Base-by-base conservation (phyloP, 139 green algal species). In the Micromonas pusilla region DNA sequence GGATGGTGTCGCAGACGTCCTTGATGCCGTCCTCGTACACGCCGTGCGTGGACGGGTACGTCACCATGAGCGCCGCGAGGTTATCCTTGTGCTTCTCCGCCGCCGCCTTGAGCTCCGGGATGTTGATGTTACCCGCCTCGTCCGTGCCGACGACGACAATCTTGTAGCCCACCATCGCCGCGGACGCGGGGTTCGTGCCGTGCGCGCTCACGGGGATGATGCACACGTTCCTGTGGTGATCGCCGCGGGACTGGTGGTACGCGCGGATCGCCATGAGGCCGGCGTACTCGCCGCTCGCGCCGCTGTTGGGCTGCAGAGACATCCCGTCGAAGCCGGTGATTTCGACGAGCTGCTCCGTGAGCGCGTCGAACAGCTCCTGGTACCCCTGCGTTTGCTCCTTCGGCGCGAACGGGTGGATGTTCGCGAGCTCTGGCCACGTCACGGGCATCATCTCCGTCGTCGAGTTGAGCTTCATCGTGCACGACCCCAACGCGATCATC, bases 401-500 rank as follows among this genome's bases (percentile, higher is more conserved):
- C 0, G 95, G 95, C 25, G 82, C 90, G 85, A 94, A 99, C 75
- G 96, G 96, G 85, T 99, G 96, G 60, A 99, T 84, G 85, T 93
- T 93, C 34, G 92, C 92, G 36, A 99, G 89, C 89, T 99, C 94
- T 31, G 89, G 89, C 96, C 95, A 99, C 2, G 95, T 97, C 85
- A 99, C 91, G 53, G 96, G 94, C 38, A 98, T 94, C 96, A 99
- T 99, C 90, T 98, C 95, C 38, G 77, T 87, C 13, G 95, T 97
- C 52, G 95, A 91, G 82, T 99, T 99, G 31, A 99, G 92, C 93
- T 99, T 99, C 96, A 99, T 99, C 70, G 96, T 99, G 88, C 96
- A 99, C 6, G 86, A 94, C 77, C 96, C 96, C 72, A 99, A 87
- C 19, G 96, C 89, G 80, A 99, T 99, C 96, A 98, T 99, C 78